phyloP scores from a whole-genome alignment of 768 basidiomycete species.

The Mycena alexandri region DNA sequence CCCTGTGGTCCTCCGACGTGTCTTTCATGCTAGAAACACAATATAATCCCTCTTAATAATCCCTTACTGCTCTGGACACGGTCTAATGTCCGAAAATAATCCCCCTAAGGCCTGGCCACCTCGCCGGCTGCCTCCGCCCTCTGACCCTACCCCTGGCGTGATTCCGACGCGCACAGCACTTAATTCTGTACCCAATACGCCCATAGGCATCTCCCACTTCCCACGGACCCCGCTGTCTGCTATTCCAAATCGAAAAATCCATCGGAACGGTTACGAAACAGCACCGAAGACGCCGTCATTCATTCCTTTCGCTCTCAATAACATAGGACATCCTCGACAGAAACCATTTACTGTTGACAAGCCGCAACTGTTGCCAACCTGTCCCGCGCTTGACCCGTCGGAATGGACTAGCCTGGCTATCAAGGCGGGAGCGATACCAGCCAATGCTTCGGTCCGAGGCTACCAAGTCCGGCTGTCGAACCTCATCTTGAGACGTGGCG shows the following conservation, averaged over 20 bases:
- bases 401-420: slow-evolving; percentile 16
- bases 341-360: slow-evolving; percentile 4
- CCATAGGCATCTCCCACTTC: neutral
- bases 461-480: slow-evolving; percentile 40
- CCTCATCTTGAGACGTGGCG: slow-evolving; percentile 22
- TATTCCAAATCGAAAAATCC: neutral
- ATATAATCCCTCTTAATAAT: neutral
- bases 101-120: slow-evolving; percentile 1
- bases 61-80: neutral
- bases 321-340: neutral
- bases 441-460: neutral
- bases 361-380: neutral
- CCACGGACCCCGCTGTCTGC: neutral
- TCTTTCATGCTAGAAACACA: neutral
- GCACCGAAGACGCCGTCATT: slow-evolving; percentile 9
- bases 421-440: neutral
- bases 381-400: neutral
- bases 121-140: neutral
- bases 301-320: slow-evolving; percentile 7
- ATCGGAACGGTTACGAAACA: slow-evolving; percentile 11
- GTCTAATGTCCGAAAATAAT: slow-evolving; percentile 9
- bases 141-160: neutral
- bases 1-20: neutral
- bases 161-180: neutral
- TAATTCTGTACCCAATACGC: neutral